Evolutionary conservation across 1,139 yeast species (phyloP).

Genomic region (Taphrina wiesneri): DNA sequence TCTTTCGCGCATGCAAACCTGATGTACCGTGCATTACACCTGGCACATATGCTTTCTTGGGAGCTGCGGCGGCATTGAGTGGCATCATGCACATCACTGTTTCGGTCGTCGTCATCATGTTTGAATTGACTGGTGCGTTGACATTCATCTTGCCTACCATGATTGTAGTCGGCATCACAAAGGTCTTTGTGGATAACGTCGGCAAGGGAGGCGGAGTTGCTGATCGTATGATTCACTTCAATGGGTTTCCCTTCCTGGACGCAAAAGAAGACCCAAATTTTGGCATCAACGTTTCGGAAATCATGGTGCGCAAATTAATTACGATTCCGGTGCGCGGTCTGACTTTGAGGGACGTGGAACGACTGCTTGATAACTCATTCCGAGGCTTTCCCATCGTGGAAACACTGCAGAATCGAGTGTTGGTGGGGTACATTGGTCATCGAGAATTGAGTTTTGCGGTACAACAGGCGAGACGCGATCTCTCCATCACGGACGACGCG

Average conservation of each 20-base stretch:
- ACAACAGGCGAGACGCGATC: constrained; percentile 36
- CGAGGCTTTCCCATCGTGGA: constrained; percentile 61
- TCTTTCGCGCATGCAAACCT: constrained; percentile 53
- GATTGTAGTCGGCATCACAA: constrained; percentile 93
- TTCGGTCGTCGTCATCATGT: constrained; percentile 91
- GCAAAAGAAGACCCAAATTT: constrained; percentile 64
- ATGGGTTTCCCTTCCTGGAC: constrained; percentile 85
- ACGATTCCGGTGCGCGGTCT: constrained; percentile 53
- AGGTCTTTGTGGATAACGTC: constrained; percentile 69
- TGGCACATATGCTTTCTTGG: constrained; percentile 94
- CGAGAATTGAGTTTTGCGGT: constrained; percentile 44
- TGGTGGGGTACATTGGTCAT: constrained; percentile 44
- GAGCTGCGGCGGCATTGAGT: constrained; percentile 93
- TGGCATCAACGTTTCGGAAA: constrained; percentile 59
- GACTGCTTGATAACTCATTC: constrained; percentile 50
- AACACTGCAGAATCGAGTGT: constrained; percentile 39
- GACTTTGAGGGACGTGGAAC: constrained; percentile 44
- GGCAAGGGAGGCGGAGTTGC: constrained; percentile 93
- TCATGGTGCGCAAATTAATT: constrained; percentile 63
- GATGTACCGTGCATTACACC: constrained; percentile 71
- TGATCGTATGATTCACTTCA: constrained; percentile 86
- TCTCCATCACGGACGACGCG: constrained; percentile 35
- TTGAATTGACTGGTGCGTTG: constrained; percentile 94
- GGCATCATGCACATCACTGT: constrained; percentile 92
- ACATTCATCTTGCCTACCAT: constrained; percentile 89